Conservation (phyloP, 352 stramenopile species). For the Globisporangium sylvaticum region DNA sequence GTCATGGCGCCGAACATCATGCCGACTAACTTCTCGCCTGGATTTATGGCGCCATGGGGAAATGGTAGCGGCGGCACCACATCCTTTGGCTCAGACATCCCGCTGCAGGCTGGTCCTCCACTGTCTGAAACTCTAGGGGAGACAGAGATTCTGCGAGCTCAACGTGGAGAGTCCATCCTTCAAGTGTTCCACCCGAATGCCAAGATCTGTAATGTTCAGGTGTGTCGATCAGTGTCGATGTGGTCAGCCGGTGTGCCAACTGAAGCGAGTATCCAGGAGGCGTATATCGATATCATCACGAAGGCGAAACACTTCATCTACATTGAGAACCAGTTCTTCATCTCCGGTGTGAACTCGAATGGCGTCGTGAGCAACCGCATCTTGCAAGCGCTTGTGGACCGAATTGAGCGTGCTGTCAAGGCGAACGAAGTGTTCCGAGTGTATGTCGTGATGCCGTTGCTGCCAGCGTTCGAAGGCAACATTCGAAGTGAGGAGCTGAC, state of each 20-base stretch:
- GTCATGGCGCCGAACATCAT: conserved; percentile 17
- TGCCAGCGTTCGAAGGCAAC: conserved; percentile 84
- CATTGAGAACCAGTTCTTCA: conserved; percentile 94
- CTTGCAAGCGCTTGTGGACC: conserved; percentile 75
- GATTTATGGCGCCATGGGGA: conserved; percentile 12
- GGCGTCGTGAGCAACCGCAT: conserved; percentile 78
- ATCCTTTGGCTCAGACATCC: conserved; percentile 16
- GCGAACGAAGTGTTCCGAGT: conserved; percentile 74
- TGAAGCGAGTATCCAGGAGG: conserved; percentile 78
- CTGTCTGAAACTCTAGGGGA: conserved; percentile 33
- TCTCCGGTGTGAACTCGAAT: conserved; percentile 79
- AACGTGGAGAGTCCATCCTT: conserved; percentile 59
- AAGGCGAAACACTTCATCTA: conserved; percentile 86
- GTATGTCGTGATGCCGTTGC: conserved; percentile 82
- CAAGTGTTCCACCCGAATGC: conserved; percentile 70
- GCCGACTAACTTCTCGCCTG: conserved; percentile 12
- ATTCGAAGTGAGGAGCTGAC: conserved; percentile 78
- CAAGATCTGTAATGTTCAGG: conserved; percentile 76
- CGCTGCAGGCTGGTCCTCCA: conserved; percentile 14
- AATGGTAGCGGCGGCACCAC: conserved; percentile 4
- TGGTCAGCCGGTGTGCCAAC: conserved; percentile 84
- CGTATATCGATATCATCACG: conserved; percentile 81
- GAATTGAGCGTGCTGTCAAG: conserved; percentile 75
- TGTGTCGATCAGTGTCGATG: conserved; percentile 81
- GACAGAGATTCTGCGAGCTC: conserved; percentile 51